A percentile compares a stretch with the other conserved stretches of the same genome.
Conservation (phyloP, 2,329 filamentous ascomycete genomes). For the Aureobasidium vineae region DNA sequence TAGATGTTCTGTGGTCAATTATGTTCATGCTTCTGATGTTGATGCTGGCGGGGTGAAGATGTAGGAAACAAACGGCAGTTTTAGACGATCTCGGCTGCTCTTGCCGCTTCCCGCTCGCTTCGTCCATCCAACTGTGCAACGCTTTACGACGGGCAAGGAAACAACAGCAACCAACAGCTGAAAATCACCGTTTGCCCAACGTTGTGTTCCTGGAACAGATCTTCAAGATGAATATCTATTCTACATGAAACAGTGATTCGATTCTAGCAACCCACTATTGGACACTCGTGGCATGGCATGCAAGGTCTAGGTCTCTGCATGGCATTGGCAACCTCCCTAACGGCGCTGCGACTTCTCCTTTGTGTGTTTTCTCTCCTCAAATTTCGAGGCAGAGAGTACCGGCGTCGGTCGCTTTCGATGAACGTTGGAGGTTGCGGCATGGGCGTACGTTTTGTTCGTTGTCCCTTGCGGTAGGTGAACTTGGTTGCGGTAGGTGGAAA, state of each 20-base stretch:
- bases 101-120: background rate
- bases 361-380: background rate
- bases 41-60: too few relatives aligned
- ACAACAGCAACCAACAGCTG: constrained; percentile 15
- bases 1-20: too few relatives aligned
- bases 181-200: background rate
- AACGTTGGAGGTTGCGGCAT: constrained; percentile 1
- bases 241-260: constrained; percentile 2
- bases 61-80: background rate
- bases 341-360: background rate
- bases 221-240: background rate
- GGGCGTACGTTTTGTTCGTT: constrained; percentile 11
- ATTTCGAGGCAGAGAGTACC: background rate
- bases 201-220: background rate
- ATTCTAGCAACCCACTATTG: background rate
- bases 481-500: background rate
- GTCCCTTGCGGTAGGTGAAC: background rate
- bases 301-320: constrained; percentile 1
- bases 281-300: background rate
- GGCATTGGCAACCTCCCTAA: constrained; percentile 5
- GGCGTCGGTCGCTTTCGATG: background rate
- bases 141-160: constrained; percentile 1
- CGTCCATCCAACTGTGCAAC: background rate
- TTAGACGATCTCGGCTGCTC: constrained; percentile 12
- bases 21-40: background rate